Evolutionary conservation across 352 stramenopile genomes (phyloP), one percentile per base, ranked within the genome.

Genomic region (Phytophthora parvispora): DNA sequence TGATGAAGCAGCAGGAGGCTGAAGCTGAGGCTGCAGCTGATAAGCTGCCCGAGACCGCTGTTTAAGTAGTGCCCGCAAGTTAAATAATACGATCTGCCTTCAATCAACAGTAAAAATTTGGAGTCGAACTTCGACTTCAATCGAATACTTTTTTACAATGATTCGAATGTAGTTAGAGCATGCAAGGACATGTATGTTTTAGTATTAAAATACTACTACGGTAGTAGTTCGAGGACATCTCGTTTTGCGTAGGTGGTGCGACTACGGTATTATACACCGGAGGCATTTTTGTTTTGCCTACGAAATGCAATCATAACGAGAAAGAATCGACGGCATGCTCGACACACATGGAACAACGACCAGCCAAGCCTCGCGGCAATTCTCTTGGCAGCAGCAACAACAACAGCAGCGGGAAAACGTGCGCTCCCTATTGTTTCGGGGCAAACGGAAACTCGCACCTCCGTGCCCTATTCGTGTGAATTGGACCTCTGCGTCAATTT

Each of bases 51-150:
- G 67, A 71, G 43, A 64, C 47, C 34, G 54, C 55, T 45, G 67
- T 75, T n/a, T 75, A 71, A 48, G 80, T 72, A 56, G 64, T 29
- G 64, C 83, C 40, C 74, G 57, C 89, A 60, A 55, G 18, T 57
- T 64, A 69, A 51, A 31, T 59, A 70, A 60, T 45, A 54, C 47
- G 54, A 58, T 59, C 28, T 65, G n/a, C 53, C 64, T 64, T 64
- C 42, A 57, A n/a, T n/a, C n/a, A n/a, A n/a, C n/a, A n/a, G n/a
- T n/a, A n/a, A n/a, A n/a, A n/a, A n/a, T n/a, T n/a, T n/a, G n/a
- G n/a, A n/a, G n/a, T n/a, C n/a, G n/a, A n/a, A n/a, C n/a, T n/a
- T n/a, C n/a, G n/a, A n/a, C n/a, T n/a, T n/a, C n/a, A n/a, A n/a
- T 45, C 36, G 36, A n/a, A 43, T 36, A 36, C 31, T n/a, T n/a